Base-by-base conservation (phyloP, 179 eudicot species). In the Kewa caespitosa region DNA sequence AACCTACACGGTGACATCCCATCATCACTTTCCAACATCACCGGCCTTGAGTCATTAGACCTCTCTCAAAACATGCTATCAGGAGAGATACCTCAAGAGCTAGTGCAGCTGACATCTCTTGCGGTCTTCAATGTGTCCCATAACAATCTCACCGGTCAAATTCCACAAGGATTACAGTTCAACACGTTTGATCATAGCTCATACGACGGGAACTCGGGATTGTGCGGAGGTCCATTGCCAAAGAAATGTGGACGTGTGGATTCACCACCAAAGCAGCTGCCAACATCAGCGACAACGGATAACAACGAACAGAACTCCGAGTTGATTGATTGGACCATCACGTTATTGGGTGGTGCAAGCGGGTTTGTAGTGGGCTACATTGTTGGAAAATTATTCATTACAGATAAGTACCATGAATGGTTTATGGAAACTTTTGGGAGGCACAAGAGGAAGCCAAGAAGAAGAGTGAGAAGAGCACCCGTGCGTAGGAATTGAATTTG, bases 171-270 rank as follows among this genome's bases (percentile, higher is more conserved):
- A 6, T 32, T 39, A n/a, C 88, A 85, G 55, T 80, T 89, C 59
- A 39, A 52, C 68, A 86, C 87, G 17, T 89, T 86, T 74, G 65
- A 76, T 12, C 81, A 70, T 34, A 73, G 32, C 59, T 85, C 88
- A 0, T 86, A 68, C 33, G 12, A 31, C 2, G 87, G 78, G 2
- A 86, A 89, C 67, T 8, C 27, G 2, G 81, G 74, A 52, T 65
- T 89, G 52, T 85, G 92, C 41, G 89, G 88, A 50, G 6, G 1
- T 37, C 84, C 84, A 20, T 63, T 86, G 36, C 80, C 85, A 15
- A 80, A 67, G n/a, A 70, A 67, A 61, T 87, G 88, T 50, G 60
- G 33, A 55, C n/a, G 34, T 31, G 27, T n/a, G 38, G 74, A 63
- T 28, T 27, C n/a, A 18, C 17, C 37, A 6, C 32, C 65, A 33